Evolutionary conservation across 2,329 filamentous ascomycete genomes (phyloP).

Genomic region (Coleophoma eucalyptorum): DNA sequence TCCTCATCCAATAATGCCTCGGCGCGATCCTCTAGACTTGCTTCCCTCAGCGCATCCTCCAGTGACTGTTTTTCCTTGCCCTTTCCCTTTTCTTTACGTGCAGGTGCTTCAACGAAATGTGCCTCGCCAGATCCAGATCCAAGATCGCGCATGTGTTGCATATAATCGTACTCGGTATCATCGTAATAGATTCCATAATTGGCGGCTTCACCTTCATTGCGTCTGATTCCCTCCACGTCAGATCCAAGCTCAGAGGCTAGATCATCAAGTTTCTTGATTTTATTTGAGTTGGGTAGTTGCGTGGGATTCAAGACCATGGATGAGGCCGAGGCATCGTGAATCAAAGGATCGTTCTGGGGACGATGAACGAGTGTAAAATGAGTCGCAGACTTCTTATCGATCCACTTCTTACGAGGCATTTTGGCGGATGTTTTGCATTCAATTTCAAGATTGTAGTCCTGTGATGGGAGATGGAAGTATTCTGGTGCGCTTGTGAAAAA

Average conservation of each 20-base stretch:
- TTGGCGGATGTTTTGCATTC: conserved; percentile 9
- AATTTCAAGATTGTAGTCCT: not conserved
- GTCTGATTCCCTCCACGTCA: conserved; percentile 62
- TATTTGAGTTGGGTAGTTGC: conserved; percentile 44
- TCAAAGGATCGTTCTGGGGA: conserved; percentile 94
- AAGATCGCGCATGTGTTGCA: conserved; percentile 97
- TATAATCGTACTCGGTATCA: conserved; percentile 96
- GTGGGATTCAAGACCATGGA: conserved; percentile 84
- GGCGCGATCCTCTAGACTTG: conserved; percentile 51
- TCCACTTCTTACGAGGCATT: conserved; percentile 34
- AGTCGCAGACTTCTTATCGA: conserved; percentile 86
- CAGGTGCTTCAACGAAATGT: conserved; percentile 76
- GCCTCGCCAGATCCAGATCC: conserved; percentile 64
- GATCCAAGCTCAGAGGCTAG: conserved; percentile 72
- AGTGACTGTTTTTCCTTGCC: conserved; percentile 72
- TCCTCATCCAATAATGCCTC: conserved; percentile 66
- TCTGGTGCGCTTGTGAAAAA: not conserved
- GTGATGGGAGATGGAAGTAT: not conserved
- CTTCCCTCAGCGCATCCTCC: conserved; percentile 73
- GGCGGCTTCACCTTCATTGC: conserved; percentile 94
- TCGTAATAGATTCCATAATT: conserved; percentile 93
- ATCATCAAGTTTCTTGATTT: conserved; percentile 68
- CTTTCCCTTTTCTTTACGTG: conserved; percentile 60
- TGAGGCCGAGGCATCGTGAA: conserved; percentile 85
- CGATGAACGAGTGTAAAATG: conserved; percentile 95